Evolutionary conservation across 2,329 filamentous ascomycete genomes (phyloP), one percentile per base, ranked within the genome.

Genomic region (Monilinia laxa): DNA sequence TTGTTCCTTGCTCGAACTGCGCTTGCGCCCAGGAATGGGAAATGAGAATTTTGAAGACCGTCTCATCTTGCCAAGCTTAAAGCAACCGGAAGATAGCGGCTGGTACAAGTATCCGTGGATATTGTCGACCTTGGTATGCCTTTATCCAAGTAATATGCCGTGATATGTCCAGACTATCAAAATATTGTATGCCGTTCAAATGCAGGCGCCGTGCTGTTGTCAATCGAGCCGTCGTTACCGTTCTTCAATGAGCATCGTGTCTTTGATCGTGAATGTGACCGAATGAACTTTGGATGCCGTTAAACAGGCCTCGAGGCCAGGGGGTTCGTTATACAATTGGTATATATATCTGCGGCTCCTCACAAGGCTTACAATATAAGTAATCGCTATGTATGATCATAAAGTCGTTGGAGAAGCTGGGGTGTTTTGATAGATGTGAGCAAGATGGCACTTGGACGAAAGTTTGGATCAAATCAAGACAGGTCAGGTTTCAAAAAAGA

Each of bases 21-120:
- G 64, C 68, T 71, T 77, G 54, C 75, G 73, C 23, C 74, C 74
- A 60, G 76, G 76, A 20, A 77, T 69, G 31, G 75, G 76, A 66
- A 78, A 77, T 9, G 72, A 76, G 68, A 77, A 76, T 68, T 78
- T 78, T 45, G 76, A 76, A 35, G 71, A 73, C 68, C 74, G 74
- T 63, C 75, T 72, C 76, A 78, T 77, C 54, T 68, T 71, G 66
- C 59, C 59, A 54, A 56, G 55, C 40, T 35, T 53, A 38, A 25
- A 57, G 20, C 12, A 23, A 55, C 18, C 12, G 12, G 35, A 38
- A 14, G 38, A 47, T 55, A 38, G 49, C 47, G n/a, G 56, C 52
- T 47, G 56, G 16, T 25, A 47, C 6, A n/a, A 35, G 18, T 68
- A 45, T 51, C 25, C 49, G 57, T 45, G 10, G 57, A 31, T 20